These are phyloP conservation scores for Hirschioporus abietinus DNA, from an alignment of 768 basidiomycete genomes.

Conservation along the genomic window DNA sequence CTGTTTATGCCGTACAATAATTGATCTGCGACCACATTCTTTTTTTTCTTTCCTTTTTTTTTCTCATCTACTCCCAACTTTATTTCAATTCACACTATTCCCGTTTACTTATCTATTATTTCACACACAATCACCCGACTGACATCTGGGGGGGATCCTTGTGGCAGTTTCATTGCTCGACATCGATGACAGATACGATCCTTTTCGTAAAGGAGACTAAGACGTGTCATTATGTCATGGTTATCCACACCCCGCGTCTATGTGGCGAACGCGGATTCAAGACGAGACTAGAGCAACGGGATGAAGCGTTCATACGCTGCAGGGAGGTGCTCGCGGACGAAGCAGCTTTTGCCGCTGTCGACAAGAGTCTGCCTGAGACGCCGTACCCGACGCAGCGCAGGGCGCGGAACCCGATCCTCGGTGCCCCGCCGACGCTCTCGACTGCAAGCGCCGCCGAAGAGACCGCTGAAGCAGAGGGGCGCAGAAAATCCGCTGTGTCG, in stretches of 20 bases:
- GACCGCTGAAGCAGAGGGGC: slow-evolving; percentile 7
- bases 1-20: not conserved
- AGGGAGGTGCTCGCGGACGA: slow-evolving; percentile 56
- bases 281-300: slow-evolving; percentile 58
- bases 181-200: slow-evolving; percentile 88
- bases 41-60: not conserved
- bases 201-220: slow-evolving; percentile 89
- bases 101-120: slow-evolving; percentile 9
- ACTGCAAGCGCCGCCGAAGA: slow-evolving; percentile 16
- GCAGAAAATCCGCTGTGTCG: not conserved
- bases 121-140: slow-evolving; percentile 14
- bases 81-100: slow-evolving; percentile 8
- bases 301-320: slow-evolving; percentile 71
- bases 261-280: slow-evolving; percentile 93
- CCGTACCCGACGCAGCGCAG: slow-evolving; percentile 53
- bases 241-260: slow-evolving; percentile 91
- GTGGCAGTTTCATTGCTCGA: slow-evolving; percentile 86
- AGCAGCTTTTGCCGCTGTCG: slow-evolving; percentile 10
- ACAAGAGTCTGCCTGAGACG: slow-evolving; percentile 36
- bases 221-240: slow-evolving; percentile 90
- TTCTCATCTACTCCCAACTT: not conserved
- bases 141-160: slow-evolving; percentile 6
- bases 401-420: slow-evolving; percentile 22
- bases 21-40: not conserved
- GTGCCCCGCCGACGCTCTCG: slow-evolving; percentile 6